phyloP scores from a whole-genome alignment of 352 stramenopile genomes.

The Globisporangium ultimum region DNA sequence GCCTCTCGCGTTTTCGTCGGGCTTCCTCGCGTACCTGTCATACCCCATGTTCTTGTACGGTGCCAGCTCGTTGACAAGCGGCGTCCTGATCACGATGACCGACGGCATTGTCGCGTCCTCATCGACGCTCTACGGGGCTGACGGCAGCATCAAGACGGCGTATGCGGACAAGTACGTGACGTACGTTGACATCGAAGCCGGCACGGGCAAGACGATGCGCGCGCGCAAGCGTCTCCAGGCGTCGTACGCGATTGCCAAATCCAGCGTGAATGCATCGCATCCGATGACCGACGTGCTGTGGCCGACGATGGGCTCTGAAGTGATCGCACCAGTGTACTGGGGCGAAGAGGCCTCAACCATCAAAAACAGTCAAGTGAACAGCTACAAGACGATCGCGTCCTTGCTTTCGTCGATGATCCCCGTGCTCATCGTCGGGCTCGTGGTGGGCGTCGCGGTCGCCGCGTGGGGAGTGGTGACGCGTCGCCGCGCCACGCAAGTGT shows the following conservation, averaged over 20 bases:
- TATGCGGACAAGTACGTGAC: constrained; percentile 51
- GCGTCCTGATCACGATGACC: constrained; percentile 52
- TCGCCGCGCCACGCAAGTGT: constrained; percentile 23
- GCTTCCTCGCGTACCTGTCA: constrained; percentile 72
- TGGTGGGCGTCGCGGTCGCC: constrained; percentile 36
- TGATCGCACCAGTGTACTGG: constrained; percentile 63
- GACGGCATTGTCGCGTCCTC: constrained; percentile 41
- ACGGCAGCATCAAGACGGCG: constrained; percentile 31
- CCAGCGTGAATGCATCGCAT: constrained; percentile 23
- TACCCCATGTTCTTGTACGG: constrained; percentile 67
- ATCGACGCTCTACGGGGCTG: constrained; percentile 41
- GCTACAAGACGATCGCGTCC: constrained; percentile 44
- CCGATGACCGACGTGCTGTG: constrained; percentile 69
- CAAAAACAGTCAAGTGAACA: constrained; percentile 30
- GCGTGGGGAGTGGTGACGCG: constrained; percentile 45
- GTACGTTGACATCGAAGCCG: constrained; percentile 61
- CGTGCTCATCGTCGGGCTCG: constrained; percentile 49
- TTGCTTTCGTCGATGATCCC: constrained; percentile 53
- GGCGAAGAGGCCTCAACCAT: constrained; percentile 48
- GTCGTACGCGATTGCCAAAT: constrained; percentile 50
- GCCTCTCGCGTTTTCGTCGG: constrained; percentile 54
- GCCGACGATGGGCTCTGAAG: constrained; percentile 42
- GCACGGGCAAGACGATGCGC: constrained; percentile 66
- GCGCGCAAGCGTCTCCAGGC: constrained; percentile 58
- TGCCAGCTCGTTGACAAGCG: constrained; percentile 35